phyloP scores from a whole-genome alignment of 2,329 filamentous ascomycete genomes.

The Penicillium freii region DNA sequence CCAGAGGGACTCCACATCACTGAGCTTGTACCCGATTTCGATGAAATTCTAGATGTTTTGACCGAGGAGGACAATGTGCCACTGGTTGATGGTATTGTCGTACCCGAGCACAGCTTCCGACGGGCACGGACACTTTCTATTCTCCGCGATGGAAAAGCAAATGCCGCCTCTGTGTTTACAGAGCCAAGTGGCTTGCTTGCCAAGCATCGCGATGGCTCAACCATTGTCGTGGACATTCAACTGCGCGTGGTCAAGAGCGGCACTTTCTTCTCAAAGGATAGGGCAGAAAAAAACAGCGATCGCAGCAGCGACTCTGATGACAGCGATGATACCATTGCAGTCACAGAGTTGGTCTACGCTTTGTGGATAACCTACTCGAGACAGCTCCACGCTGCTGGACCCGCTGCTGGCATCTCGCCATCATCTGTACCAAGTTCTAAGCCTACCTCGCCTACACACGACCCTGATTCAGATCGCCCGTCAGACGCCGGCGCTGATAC shows the following conservation, averaged over 20 bases:
- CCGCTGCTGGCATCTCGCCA: constrained; percentile 55
- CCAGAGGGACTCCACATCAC: constrained; percentile 78
- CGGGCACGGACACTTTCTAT: constrained; percentile 81
- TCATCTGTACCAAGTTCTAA: constrained; percentile 61
- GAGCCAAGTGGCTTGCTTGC: constrained; percentile 81
- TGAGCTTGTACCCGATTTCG: constrained; percentile 81
- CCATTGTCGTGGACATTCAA: constrained; percentile 92
- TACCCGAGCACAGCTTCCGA: constrained; percentile 93
- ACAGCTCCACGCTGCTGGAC: constrained; percentile 75
- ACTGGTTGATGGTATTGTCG: constrained; percentile 88
- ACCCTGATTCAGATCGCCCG: constrained; percentile 74
- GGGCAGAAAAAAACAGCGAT: constrained; percentile 65
- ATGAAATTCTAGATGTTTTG: constrained; percentile 75
- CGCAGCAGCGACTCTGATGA: constrained; percentile 54
- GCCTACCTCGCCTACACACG: constrained; percentile 68
- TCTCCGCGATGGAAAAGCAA: constrained; percentile 75
- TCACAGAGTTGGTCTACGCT: constrained; percentile 83
- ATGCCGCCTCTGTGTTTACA: constrained; percentile 75
- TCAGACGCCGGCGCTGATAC: constrained; percentile 37
- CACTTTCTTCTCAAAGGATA: constrained; percentile 58
- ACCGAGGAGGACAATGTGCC: constrained; percentile 82
- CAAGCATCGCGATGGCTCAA: constrained; percentile 83
- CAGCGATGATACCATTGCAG: constrained; percentile 45
- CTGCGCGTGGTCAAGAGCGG: constrained; percentile 95
- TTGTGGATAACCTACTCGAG: constrained; percentile 97